phyloP scores from a whole-genome alignment of 148 eudicot genomes.

The Heliosperma pusillum region DNA sequence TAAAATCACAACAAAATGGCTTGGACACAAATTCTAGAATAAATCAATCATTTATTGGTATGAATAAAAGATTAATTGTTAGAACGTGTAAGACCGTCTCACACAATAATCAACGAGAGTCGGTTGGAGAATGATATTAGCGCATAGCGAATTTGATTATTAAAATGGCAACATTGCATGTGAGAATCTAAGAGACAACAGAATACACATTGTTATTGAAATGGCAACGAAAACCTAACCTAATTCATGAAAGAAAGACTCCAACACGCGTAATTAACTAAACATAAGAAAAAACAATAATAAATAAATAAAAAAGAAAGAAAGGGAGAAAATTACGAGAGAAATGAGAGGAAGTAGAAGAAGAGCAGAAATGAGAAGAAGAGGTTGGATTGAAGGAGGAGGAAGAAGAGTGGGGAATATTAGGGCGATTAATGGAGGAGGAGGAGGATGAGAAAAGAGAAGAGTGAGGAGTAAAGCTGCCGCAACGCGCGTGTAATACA shows the following conservation, averaged over 20 bases:
- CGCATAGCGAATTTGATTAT: too few relatives aligned
- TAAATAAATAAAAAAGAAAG: neutral
- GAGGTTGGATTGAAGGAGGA: conserved; percentile 16
- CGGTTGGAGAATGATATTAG: too few relatives aligned
- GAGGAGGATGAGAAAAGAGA: too few relatives aligned
- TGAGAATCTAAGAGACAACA: too few relatives aligned
- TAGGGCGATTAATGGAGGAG: conserved; percentile 15
- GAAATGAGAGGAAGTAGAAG: conserved; percentile 23
- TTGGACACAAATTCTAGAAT: too few relatives aligned
- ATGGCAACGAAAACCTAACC: conserved; percentile 9
- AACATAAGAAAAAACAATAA: neutral
- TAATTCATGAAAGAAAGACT: neutral
- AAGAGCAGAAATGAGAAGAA: conserved; percentile 34
- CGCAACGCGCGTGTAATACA: conserved; percentile 13
- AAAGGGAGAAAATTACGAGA: conserved; percentile 28
- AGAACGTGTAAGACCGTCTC: too few relatives aligned
- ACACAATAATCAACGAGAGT: too few relatives aligned
- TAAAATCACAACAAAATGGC: too few relatives aligned
- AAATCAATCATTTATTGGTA: too few relatives aligned
- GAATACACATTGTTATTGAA: too few relatives aligned
- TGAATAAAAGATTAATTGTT: too few relatives aligned
- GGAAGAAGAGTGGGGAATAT: conserved; percentile 9
- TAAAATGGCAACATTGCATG: too few relatives aligned
- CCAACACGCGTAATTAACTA: neutral
- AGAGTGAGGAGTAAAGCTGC: conserved; percentile 3